These are phyloP conservation scores for Colletotrichum orchidophilum DNA, from an alignment of 2,329 filamentous ascomycete species.

Conservation along the genomic window DNA sequence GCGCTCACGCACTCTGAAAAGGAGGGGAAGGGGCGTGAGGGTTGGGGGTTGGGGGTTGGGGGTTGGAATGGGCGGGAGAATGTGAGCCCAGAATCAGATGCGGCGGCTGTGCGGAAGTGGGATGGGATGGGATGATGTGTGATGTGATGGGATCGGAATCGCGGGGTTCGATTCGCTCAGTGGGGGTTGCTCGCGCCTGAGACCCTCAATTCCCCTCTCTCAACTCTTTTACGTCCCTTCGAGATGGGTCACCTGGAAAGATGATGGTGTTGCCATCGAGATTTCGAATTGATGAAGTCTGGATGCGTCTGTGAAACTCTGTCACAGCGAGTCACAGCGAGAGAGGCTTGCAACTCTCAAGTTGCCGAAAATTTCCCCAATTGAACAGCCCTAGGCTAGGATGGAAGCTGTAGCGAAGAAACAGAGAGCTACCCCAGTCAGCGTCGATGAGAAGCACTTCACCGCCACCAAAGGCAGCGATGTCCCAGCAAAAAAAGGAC, in stretches of 20 bases:
- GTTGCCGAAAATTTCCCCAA: background rate
- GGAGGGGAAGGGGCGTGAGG: background rate
- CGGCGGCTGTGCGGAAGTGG: constrained; percentile 17
- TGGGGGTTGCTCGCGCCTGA: background rate
- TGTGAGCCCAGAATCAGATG: constrained; percentile 21
- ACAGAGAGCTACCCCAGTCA: background rate
- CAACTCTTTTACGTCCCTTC: background rate
- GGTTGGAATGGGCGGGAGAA: background rate
- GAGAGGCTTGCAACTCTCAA: background rate
- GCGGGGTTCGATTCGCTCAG: constrained; percentile 21
- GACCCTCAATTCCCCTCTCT: constrained; percentile 1
- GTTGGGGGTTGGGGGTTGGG: background rate
- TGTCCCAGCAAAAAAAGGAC: constrained; percentile 9
- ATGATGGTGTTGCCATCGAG: constrained; percentile 14
- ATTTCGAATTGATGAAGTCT: background rate
- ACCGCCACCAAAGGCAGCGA: constrained; percentile 24
- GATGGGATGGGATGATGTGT: constrained; percentile 19
- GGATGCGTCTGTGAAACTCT: background rate
- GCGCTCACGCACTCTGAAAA: background rate
- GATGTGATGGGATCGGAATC: constrained; percentile 26
- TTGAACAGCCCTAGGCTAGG: constrained; percentile 9
- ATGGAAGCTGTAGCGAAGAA: constrained; percentile 18
- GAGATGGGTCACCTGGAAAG: background rate
- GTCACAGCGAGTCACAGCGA: too few species aligned
- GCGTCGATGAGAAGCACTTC: constrained; percentile 19